Percentiles rank a stretch among this genome's conserved stretches.
Evolutionary conservation across 2,329 filamentous ascomycete genomes (phyloP).

Genomic region (Orbilia quercus): DNA sequence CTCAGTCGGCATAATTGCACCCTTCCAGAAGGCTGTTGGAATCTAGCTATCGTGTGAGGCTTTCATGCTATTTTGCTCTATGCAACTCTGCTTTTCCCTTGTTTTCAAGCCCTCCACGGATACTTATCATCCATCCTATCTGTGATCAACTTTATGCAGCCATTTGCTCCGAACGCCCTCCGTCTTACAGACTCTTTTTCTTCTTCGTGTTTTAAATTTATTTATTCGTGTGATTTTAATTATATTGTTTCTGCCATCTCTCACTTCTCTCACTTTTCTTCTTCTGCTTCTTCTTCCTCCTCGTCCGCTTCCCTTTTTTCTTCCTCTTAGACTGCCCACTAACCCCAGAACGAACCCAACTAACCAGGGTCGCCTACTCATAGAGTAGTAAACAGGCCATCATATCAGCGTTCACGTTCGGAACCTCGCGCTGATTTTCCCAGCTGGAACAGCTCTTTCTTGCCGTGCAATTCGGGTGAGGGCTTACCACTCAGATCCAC

Average conservation of each 20-base stretch:
- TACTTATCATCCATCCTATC: conserved; percentile 22
- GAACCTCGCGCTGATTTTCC: conserved; percentile 54
- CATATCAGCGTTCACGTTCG: conserved; percentile 54
- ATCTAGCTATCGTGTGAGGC: conserved; percentile 12
- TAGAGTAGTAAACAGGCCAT: conserved; percentile 15
- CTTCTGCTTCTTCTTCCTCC: conserved; percentile 16
- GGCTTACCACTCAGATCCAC: conserved; percentile 45
- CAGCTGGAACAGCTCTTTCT: conserved; percentile 2
- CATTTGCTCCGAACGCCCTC: conserved; percentile 15
- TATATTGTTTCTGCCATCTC: no score
- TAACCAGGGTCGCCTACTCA: conserved; percentile 22
- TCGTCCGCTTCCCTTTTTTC: conserved; percentile 25
- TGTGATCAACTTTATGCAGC: conserved; percentile 23
- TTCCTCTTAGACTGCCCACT: neutral
- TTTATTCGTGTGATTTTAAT: no score
- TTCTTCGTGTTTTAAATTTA: no score
- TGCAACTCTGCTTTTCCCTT: conserved; percentile 33
- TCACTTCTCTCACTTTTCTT: no score
- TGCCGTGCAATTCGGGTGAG: conserved; percentile 48
- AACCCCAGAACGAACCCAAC: conserved; percentile 20
- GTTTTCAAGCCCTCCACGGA: conserved; percentile 33
- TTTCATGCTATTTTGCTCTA: conserved; percentile 15
- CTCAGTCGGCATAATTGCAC: conserved; percentile 28
- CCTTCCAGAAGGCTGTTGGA: conserved; percentile 42
- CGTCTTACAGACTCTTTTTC: conserved; percentile 15